Percentiles rank a stretch among this genome's conserved stretches.
Conservation (phyloP, 2,329 filamentous ascomycete species). For the Cadophora luteo-olivacea region DNA sequence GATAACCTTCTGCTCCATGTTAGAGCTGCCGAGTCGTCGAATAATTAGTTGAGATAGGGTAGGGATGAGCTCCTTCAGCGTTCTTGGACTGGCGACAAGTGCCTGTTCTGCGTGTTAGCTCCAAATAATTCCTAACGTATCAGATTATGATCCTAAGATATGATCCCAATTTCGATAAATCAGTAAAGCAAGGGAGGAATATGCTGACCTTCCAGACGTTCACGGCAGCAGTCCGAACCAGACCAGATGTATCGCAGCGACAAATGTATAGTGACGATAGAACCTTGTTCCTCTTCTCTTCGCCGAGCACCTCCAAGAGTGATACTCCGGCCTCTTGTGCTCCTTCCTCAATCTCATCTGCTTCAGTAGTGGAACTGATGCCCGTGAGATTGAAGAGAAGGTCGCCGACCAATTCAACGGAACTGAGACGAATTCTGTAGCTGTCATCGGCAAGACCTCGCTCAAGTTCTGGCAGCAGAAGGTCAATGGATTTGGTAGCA, state of each 20-base stretch:
- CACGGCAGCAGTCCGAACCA: slow-evolving; percentile 89
- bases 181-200: not conserved
- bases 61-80: slow-evolving; percentile 92
- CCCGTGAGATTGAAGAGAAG: slow-evolving; percentile 97
- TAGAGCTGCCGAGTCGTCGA: slow-evolving; percentile 88
- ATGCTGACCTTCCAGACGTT: slow-evolving; percentile 85
- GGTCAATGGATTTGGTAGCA: slow-evolving; percentile 90
- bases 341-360: slow-evolving; percentile 79
- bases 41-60: slow-evolving; percentile 96
- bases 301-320: slow-evolving; percentile 91
- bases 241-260: slow-evolving; percentile 91
- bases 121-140: slow-evolving; percentile 49
- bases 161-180: not conserved
- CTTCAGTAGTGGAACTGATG: slow-evolving; percentile 81
- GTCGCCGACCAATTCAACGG: slow-evolving; percentile 95
- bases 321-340: slow-evolving; percentile 89
- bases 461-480: slow-evolving; percentile 92
- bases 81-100: slow-evolving; percentile 62
- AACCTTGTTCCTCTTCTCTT: slow-evolving; percentile 96
- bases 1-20: slow-evolving; percentile 99
- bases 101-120: slow-evolving; percentile 14
- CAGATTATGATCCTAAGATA: not conserved
- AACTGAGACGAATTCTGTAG: slow-evolving; percentile 97
- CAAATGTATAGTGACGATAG: slow-evolving; percentile 97
- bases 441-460: slow-evolving; percentile 96